phyloP scores from a whole-genome alignment of 495 filamentous ascomycete genomes.

The Aspergillus saccharolyticus region DNA sequence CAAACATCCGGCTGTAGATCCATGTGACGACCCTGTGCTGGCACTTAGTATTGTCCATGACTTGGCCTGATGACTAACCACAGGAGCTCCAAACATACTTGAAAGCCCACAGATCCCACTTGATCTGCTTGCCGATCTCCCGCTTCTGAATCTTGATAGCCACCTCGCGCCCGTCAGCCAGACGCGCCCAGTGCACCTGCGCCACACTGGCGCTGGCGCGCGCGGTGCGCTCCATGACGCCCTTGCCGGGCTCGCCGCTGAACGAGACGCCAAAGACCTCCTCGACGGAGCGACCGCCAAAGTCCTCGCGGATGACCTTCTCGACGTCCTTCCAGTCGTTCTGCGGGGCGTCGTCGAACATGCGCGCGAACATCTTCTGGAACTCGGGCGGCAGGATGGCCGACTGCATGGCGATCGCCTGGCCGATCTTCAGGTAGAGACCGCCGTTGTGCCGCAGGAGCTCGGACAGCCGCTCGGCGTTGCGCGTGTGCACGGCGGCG shows the following conservation, averaged over 20 bases:
- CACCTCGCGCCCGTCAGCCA: conserved; percentile 80
- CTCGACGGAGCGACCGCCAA: conserved; percentile 72
- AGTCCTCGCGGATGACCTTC: conserved; percentile 81
- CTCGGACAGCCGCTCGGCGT: conserved; percentile 73
- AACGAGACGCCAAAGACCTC: conserved; percentile 89
- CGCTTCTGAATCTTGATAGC: conserved; percentile 96
- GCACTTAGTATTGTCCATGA: conserved; percentile 15
- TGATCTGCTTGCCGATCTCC: conserved; percentile 83
- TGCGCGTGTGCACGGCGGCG: conserved; percentile 68
- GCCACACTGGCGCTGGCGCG: conserved; percentile 88
- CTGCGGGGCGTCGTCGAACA: conserved; percentile 98
- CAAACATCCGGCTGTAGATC: conserved; percentile 75
- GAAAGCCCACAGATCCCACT: conserved; percentile 93
- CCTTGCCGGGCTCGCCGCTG: conserved; percentile 56
- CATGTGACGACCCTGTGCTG: conserved; percentile 62
- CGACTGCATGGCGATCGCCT: conserved; percentile 97
- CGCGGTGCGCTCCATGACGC: conserved; percentile 82
- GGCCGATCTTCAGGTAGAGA: conserved; percentile 94
- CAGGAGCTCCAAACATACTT: conserved; percentile 51
- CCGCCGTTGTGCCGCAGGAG: conserved; percentile 83
- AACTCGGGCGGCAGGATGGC: conserved; percentile 90
- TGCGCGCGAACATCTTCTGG: conserved; percentile 86
- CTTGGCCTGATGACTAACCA: neutral
- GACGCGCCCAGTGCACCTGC: conserved; percentile 90
- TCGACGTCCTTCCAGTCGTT: conserved; percentile 88